Evolutionary conservation across 768 basidiomycete species (phyloP).

Genomic region (Rubroboletus pulcherrimus): DNA sequence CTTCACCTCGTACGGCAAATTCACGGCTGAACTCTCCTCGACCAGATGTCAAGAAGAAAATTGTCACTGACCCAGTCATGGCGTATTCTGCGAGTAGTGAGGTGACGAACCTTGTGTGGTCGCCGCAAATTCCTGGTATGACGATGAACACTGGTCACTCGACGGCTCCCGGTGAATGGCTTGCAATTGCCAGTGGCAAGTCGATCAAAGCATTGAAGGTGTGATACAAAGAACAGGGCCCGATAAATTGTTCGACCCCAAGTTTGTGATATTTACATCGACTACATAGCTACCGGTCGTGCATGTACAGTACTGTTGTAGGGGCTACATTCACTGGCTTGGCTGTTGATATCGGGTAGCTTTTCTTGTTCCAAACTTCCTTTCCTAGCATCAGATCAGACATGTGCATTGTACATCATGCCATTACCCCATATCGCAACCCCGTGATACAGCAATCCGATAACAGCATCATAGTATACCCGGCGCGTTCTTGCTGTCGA

Average conservation of each 20-base stretch:
- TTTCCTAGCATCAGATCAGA: neutral
- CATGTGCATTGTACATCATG: neutral
- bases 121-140: constrained; percentile 76
- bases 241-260: neutral
- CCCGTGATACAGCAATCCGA: neutral
- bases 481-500: neutral
- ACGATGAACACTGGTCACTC: constrained; percentile 71
- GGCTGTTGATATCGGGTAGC: neutral
- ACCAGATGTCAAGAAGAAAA: constrained; percentile 73
- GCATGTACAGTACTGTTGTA: neutral
- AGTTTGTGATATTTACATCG: neutral
- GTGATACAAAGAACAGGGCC: constrained; percentile 32
- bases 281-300: neutral
- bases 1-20: constrained; percentile 66
- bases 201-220: constrained; percentile 79
- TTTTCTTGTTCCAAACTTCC: neutral
- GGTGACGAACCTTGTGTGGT: constrained; percentile 85
- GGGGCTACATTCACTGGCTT: neutral
- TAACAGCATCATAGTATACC: neutral
- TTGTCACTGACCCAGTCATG: constrained; percentile 75
- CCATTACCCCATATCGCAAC: neutral
- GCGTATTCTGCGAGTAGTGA: constrained; percentile 77
- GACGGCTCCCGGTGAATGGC: constrained; percentile 79
- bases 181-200: constrained; percentile 81
- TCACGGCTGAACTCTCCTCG: constrained; percentile 77